These are phyloP conservation scores for Avena eriantha DNA, from an alignment of 176 grass and related monocot species.

Conservation along the genomic window DNA sequence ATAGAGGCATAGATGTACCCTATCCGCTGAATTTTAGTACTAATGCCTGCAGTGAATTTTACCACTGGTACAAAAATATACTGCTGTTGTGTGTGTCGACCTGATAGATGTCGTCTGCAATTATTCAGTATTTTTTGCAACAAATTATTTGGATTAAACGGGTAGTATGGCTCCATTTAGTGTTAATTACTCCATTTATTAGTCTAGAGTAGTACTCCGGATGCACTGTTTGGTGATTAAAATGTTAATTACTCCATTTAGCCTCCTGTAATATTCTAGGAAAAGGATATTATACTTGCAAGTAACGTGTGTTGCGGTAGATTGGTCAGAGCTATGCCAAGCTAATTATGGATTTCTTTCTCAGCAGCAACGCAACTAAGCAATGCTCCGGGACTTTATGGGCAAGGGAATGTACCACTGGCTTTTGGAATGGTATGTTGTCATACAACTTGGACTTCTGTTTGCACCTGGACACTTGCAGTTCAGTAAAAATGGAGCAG, in stretches of 20 bases:
- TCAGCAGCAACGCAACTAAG: slow-evolving; percentile 56
- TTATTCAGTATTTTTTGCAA: too few species aligned
- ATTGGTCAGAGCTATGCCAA: slow-evolving; percentile 41
- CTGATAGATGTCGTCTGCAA: too few species aligned
- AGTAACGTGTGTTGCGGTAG: slow-evolving; percentile 1
- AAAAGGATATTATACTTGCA: slow-evolving; percentile 13
- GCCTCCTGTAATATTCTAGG: slow-evolving; percentile 13
- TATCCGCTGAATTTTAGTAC: too few species aligned
- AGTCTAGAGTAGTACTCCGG: too few species aligned
- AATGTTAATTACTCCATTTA: background rate
- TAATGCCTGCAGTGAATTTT: too few species aligned
- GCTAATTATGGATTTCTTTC: slow-evolving; percentile 45
- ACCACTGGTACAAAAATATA: too few species aligned
- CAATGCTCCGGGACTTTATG: slow-evolving; percentile 59
- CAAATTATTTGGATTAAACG: too few species aligned
- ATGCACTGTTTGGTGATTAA: too few species aligned
- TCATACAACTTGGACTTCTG: slow-evolving; percentile 12
- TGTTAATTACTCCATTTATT: too few species aligned
- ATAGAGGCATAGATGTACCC: too few species aligned
- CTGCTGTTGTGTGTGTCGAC: too few species aligned
- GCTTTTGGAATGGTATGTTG: slow-evolving; percentile 69
- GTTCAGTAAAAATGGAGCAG: background rate
- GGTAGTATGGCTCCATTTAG: too few species aligned
- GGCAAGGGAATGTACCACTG: slow-evolving; percentile 57
- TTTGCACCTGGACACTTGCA: slow-evolving; percentile 22